Base-by-base conservation (phyloP, 805 yeast species). In the Candida ulmi region DNA sequence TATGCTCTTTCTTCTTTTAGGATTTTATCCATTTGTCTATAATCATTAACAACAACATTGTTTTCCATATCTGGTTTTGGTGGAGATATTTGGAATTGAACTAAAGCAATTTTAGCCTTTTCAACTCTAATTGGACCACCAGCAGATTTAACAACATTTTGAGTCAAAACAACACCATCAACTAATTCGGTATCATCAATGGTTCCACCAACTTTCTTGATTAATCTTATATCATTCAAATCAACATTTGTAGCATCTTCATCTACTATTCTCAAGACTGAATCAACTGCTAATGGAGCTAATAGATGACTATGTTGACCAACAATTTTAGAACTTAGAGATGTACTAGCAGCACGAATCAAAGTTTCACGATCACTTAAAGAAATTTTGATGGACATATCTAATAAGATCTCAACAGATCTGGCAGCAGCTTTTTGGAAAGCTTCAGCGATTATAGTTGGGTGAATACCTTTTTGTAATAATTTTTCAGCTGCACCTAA, bases 21-120 rank as follows among this genome's bases (percentile, higher is more conserved):
- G 52, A 93, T 93, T 69, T 91, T 93, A 66, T 93, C 99, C 99
- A 93, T 93, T 66, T 93, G 99, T 65, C 99, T 79, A 70, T 93
- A 93, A 64, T 93, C 99, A 59, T 86, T 93, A 40, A 93, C 98
- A 42, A 93, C 95, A 36, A 93, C 91, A 60, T 90, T 91, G 64
- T 93, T 93, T 68, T 93, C 99, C 83, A 95, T 54, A 33, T 75
- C 71, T 86, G 99, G 71, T 86, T 93, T 70, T 88, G 99, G 57
- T 85, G 77, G 97, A 76, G 30, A 98, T 85, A 67, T 88, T 88
- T 34, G 99, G 95, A 61, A 93, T 82, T 53, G 95, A 68, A 57
- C 57, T 85, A 75, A 23, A 85, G 98, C 59, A 88, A 93, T 88
- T 50, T 74, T 76, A 13, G 99, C 98, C 71, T 90, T 91, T 60